Base-by-base conservation (phyloP, 2,329 filamentous ascomycete species). In the Chaetomium sp. region DNA sequence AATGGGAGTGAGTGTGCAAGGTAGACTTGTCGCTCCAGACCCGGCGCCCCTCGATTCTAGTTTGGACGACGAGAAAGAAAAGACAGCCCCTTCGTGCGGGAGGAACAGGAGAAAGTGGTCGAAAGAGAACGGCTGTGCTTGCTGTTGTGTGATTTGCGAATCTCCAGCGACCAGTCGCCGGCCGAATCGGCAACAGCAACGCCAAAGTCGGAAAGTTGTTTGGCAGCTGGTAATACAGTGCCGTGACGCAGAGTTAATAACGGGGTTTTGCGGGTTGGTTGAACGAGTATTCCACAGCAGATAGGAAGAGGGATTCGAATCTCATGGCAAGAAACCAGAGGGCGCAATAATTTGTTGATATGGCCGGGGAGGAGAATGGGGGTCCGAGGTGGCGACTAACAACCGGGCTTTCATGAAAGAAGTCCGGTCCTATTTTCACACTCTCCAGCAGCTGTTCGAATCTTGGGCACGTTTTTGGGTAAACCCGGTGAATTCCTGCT, bases 251-350 rank as follows among this genome's bases (percentile, higher is more conserved):
- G 29, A 64, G 54, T 29, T 45, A 56, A 58, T 42, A 55, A 63
- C 45, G 35, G 57, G 38, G 23, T 45, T 57, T 62, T 64, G 49
- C 47, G 21, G 35, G 23, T 50, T 35, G 62, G 65, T 66, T 45
- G 51, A 59, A 68, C 64, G 47, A 62, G 33, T 25, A 65, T 58
- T 61, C 60, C 66, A 67, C 68, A 56, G 45, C 57, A 60, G 62
- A 33, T 27, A 38, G 57, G 27, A 60, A 47, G 49, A 27, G 38
- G 57, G 38, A 62, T 42, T 55, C 35, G 47, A 23, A 61, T 65
- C 50, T 64, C 61, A 66, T 62, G 21, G 25, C 60, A 63, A 42
- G 49, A 50, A 33, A 51, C 7, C 10, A 19, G 59, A 49, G 33
- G 25, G 29, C 25, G 61, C 8, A 25, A 25, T n/a, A 29, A 27